phyloP scores from a whole-genome alignment of 2,329 filamentous ascomycete species.

The Fusarium ramigenum region DNA sequence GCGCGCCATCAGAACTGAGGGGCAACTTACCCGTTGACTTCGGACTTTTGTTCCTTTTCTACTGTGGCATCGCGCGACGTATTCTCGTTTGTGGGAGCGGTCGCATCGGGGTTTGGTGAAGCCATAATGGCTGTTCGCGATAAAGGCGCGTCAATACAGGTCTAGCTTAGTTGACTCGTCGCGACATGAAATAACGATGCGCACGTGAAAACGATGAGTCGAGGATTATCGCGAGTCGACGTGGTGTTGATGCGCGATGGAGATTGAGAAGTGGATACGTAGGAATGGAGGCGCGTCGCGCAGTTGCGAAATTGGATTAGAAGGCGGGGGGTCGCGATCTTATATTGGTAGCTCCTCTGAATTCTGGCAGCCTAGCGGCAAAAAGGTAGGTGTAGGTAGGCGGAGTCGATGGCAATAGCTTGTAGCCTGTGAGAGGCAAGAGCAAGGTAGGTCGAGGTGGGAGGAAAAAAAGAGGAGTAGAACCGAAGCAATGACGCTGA shows the following conservation, averaged over 20 bases:
- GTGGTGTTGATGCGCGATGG: constrained; percentile 26
- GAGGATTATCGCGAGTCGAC: constrained; percentile 3
- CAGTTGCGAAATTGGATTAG: constrained; percentile 16
- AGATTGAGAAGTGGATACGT: constrained; percentile 22
- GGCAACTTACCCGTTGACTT: constrained; percentile 52
- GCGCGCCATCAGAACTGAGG: constrained; percentile 4
- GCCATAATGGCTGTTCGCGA: constrained; percentile 64
- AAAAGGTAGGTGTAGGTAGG: background rate
- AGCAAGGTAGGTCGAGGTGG: constrained; percentile 15
- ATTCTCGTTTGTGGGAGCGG: constrained; percentile 51
- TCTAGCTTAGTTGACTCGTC: constrained; percentile 42
- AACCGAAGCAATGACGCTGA: constrained; percentile 32
- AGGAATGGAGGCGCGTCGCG: constrained; percentile 40
- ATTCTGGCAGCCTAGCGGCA: constrained; percentile 33
- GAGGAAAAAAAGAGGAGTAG: constrained; percentile 27
- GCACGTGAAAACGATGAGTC: background rate
- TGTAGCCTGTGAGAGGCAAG: constrained; percentile 26
- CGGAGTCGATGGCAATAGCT: constrained; percentile 35
- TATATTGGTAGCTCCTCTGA: constrained; percentile 23
- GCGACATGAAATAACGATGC: constrained; percentile 51
- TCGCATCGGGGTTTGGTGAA: constrained; percentile 56
- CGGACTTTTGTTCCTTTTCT: constrained; percentile 46
- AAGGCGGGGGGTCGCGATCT: constrained; percentile 30
- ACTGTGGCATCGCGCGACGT: constrained; percentile 53
- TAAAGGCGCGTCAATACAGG: constrained; percentile 42